These are phyloP conservation scores for Drosera spatulata DNA, from an alignment of 179 eudicot genomes.

Conservation along the genomic window DNA sequence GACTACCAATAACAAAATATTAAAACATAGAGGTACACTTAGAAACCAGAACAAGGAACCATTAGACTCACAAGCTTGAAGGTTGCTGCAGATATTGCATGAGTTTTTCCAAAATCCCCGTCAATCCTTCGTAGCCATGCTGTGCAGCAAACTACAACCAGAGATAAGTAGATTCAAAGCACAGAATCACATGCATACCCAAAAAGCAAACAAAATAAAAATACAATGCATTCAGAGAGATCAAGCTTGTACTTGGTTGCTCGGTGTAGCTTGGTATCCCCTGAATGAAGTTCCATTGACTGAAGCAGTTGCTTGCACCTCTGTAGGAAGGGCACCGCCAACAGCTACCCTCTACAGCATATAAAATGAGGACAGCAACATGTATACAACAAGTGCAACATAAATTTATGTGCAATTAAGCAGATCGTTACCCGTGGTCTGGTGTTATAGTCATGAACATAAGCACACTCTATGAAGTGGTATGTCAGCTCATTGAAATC, in stretches of 20 bases:
- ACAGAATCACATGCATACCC: background rate
- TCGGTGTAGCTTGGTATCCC: slow-evolving; percentile 46
- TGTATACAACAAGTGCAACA: too few species aligned
- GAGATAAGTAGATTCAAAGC: slow-evolving; percentile 1
- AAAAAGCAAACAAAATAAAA: background rate
- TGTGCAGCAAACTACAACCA: slow-evolving; percentile 33
- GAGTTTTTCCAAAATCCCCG: slow-evolving; percentile 49
- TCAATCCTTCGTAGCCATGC: slow-evolving; percentile 23
- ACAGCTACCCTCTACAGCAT: slow-evolving; percentile 20
- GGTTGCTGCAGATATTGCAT: slow-evolving; percentile 53
- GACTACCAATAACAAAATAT: too few species aligned
- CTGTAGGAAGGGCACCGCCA: slow-evolving; percentile 11
- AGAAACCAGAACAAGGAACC: background rate
- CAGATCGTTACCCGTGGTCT: slow-evolving; percentile 39
- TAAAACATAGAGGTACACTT: background rate
- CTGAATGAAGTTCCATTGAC: slow-evolving; percentile 31
- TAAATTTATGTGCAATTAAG: background rate
- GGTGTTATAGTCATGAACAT: slow-evolving; percentile 52
- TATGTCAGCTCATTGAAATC: slow-evolving; percentile 67
- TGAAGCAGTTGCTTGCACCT: slow-evolving; percentile 21
- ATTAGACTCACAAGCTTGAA: slow-evolving; percentile 40
- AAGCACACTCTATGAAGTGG: slow-evolving; percentile 77
- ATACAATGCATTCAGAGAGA: background rate
- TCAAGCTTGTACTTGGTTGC: slow-evolving; percentile 42
- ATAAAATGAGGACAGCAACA: background rate